Base-by-base conservation (phyloP, 495 filamentous ascomycete species). In the Terfezia claveryi region DNA sequence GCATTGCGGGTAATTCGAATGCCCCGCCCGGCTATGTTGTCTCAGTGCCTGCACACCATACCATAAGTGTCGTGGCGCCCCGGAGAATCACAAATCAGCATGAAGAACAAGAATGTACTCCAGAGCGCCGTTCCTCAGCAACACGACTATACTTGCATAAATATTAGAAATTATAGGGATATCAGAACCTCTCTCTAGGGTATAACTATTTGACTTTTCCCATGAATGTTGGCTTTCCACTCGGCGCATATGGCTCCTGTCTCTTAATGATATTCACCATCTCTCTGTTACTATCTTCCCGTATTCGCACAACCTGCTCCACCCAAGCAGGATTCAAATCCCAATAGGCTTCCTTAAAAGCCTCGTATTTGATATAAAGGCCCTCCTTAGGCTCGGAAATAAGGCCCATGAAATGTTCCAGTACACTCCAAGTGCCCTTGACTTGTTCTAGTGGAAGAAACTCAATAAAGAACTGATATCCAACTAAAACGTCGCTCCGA, bases 291-390 rank as follows among this genome's bases (percentile, higher is more conserved):
- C 52, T 9, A 68, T 99, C 91, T 68, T 99, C 91, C 56, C 91
- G 70, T 4, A 79, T 71, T 67, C 87, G 74, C 94, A 68, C 96
- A 87, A 14, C 71, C 70, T 20, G 20, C 55, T 99, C 91, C n/a
- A 96, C 87, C 91, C 91, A 99, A 32, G 79, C 80, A 53, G 94
- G 77, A 68, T 89, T 86, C 63, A 94, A 71, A 68, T 99, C 91
- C 89, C 88, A 95, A 65, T 94, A 94, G 56, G 79, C 73, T 37
- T 70, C 66, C 72, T 93, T 94, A 68, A 96, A 87, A 14, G 71
- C 70, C 23, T 89, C 20, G 20, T 20, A 20, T 20, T 20, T 20
- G 2, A 20, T 20, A 20, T 20, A 20, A 20, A 20, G 20, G 20
- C 20, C 20, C 20, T 20, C 20, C 20, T 20, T 20, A 20, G 20